A percentile compares a stretch with the other conserved stretches of the same genome.
Evolutionary conservation across 1,139 yeast genomes (phyloP).

Genomic region (Geotrichum candidum): DNA sequence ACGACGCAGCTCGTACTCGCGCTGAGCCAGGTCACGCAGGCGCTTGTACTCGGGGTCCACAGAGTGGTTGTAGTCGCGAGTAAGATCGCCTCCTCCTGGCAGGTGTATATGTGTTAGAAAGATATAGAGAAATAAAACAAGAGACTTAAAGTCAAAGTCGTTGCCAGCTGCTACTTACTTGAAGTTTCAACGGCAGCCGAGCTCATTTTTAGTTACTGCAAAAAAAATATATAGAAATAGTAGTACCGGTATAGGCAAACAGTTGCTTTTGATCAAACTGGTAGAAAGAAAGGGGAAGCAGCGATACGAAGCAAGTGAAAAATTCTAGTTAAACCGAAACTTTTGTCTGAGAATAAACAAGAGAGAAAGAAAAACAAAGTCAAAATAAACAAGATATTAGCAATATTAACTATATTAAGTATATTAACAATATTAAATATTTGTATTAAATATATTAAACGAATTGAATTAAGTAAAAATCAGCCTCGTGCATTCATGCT

Average conservation of each 20-base stretch:
- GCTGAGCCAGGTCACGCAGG: slow-evolving; percentile 63
- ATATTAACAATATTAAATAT: no score
- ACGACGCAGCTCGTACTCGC: slow-evolving; percentile 53
- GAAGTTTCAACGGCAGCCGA: background rate
- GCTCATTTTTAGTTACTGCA: background rate
- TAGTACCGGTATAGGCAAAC: background rate
- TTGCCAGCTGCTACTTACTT: background rate
- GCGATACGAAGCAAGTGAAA: background rate
- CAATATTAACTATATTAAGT: no score
- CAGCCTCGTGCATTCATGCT: no score
- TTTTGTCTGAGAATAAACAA: no score
- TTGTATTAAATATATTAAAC: no score
- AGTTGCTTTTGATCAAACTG: background rate
- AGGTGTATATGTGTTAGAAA: slow-evolving; percentile 49
- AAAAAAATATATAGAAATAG: no score
- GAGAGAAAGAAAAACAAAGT: no score
- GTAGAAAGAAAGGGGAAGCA: background rate
- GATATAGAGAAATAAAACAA: background rate
- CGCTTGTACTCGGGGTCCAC: slow-evolving; percentile 47
- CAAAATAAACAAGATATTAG: no score
- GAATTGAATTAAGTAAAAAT: no score
- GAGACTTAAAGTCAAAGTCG: background rate
- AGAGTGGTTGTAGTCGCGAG: slow-evolving; percentile 37
- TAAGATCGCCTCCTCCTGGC: slow-evolving; percentile 28
- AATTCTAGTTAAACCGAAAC: background rate